phyloP scores from a whole-genome alignment of 192 early-diverging fungal genomes.

The Linnemannia zychae region DNA sequence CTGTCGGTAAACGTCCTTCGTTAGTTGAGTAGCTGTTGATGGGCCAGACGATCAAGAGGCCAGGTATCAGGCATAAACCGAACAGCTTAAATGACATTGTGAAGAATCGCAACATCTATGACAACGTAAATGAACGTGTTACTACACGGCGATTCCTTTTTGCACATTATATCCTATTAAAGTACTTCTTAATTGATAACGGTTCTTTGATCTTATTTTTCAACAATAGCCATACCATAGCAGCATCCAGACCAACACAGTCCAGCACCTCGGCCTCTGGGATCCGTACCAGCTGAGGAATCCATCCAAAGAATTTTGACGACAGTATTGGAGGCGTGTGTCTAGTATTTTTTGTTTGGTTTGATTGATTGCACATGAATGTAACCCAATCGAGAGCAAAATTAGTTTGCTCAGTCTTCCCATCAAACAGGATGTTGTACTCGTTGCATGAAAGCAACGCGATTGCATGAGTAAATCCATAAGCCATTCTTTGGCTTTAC shows the following conservation, averaged over 20 bases:
- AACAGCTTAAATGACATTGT: constrained; percentile 65
- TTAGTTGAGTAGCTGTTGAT: constrained; percentile 47
- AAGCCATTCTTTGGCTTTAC: constrained; percentile 10
- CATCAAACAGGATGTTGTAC: background rate
- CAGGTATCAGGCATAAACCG: constrained; percentile 61
- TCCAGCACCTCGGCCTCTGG: constrained; percentile 61
- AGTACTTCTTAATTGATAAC: background rate
- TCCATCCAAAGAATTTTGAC: constrained; percentile 65
- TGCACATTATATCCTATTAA: background rate
- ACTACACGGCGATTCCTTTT: background rate
- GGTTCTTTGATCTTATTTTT: background rate
- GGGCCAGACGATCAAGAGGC: constrained; percentile 60
- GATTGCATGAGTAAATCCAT: background rate
- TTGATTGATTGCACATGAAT: background rate
- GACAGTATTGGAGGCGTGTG: constrained; percentile 60
- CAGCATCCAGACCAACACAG: constrained; percentile 70
- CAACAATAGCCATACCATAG: constrained; percentile 54
- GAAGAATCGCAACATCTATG: constrained; percentile 69
- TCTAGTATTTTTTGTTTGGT: constrained; percentile 30
- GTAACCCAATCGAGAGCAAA: background rate
- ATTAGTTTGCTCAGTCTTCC: background rate
- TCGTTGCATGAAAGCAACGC: background rate
- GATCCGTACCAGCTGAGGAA: constrained; percentile 60
- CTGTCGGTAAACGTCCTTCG: constrained; percentile 11
- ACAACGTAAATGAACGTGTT: background rate